Evolutionary conservation across 768 basidiomycete species (phyloP), one percentile per base, ranked within the genome.

Genomic region (Boletus subcaerulescens): DNA sequence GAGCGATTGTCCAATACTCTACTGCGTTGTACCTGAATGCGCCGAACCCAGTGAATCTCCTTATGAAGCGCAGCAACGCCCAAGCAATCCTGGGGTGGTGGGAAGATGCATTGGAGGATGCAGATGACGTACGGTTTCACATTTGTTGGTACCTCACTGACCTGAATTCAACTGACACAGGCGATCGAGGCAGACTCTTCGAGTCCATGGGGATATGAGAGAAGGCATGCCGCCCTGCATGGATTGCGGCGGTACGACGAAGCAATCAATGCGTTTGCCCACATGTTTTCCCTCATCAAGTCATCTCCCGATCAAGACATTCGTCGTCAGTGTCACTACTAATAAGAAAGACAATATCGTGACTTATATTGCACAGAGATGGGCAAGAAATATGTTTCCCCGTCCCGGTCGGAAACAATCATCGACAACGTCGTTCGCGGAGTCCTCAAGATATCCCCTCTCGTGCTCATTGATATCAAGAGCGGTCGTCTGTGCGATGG

Each of bases 81-180:
- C 4, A 22, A 15, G 20, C 20, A 24, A 38, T 4, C n/a, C 24
- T 12, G 47, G 48, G 15, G 58, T 57, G 8, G 12, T 44, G 2
- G 10, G 59, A 14, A 12, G 17, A 55, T 17, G 53, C 59, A 3
- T 20, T 65, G 40, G 32, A 38, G 4, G 59, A 64, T 15, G 60
- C 63, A 15, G 45, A 64, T 20, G 18, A 52, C 32, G 63, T 56
- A 50, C 12, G 15, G 3, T 1, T 31, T 54, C 3, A 15, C 35
- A 12, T n/a, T 2, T 14, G 2, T 20, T 1, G 3, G 1, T 24
- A 1, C 22, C 18, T 18, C 13, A 13, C 3, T 2, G 1, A 10
- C 3, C 31, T 41, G 7, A 41, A 31, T 3, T 10, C 3, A 0
- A 6, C 0, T 12, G 7, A 26, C 1, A 0, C 13, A 59, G 58